Evolutionary conservation across 2,329 filamentous ascomycete species (phyloP).

Genomic region (Xylariaceae sp.): DNA sequence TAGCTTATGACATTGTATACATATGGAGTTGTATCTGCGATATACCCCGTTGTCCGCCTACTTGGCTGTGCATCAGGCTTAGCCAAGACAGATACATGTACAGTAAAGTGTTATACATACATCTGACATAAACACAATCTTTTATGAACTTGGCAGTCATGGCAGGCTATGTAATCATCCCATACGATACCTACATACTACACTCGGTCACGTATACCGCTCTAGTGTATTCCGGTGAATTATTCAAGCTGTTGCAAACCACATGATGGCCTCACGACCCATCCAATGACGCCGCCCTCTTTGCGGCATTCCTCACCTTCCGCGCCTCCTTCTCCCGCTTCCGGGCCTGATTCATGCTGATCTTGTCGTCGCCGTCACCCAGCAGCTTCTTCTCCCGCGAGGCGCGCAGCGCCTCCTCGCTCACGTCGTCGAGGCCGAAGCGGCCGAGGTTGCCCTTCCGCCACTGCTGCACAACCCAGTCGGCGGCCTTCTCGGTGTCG

Average conservation of each 20-base stretch:
- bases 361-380: slow-evolving; percentile 39
- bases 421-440: slow-evolving; percentile 76
- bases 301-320: slow-evolving; percentile 23
- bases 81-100: too few relatives aligned
- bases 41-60: slow-evolving; percentile 10
- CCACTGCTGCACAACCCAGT: slow-evolving; percentile 81
- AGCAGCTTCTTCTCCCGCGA: slow-evolving; percentile 29
- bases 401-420: slow-evolving; percentile 46
- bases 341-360: slow-evolving; percentile 65
- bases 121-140: too few relatives aligned
- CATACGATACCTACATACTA: too few relatives aligned
- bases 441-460: slow-evolving; percentile 69
- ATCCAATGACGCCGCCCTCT: slow-evolving; percentile 5
- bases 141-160: too few relatives aligned
- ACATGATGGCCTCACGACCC: too few relatives aligned
- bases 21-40: slow-evolving; percentile 15
- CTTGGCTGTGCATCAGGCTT: background rate
- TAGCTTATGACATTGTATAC: slow-evolving; percentile 4
- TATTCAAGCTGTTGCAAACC: too few relatives aligned
- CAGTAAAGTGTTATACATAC: too few relatives aligned
- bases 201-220: too few relatives aligned
- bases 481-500: slow-evolving; percentile 67
- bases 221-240: too few relatives aligned
- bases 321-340: slow-evolving; percentile 60
- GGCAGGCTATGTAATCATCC: too few relatives aligned